Conservation (phyloP, 495 filamentous ascomycete species). For the Hypoxylon rickii region DNA sequence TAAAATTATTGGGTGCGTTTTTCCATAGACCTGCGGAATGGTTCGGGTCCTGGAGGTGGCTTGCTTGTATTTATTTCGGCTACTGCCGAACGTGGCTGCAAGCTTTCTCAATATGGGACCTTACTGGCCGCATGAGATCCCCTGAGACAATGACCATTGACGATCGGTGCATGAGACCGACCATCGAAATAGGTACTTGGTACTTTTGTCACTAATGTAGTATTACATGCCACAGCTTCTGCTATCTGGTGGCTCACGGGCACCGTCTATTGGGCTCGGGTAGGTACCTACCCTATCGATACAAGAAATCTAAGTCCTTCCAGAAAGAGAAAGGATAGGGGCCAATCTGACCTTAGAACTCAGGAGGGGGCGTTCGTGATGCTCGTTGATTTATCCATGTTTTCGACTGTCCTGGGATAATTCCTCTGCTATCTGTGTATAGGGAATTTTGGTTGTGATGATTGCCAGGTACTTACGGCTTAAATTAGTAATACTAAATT, state of each 20-base stretch:
- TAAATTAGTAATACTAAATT: no score
- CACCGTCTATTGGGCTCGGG: slow-evolving; percentile 22
- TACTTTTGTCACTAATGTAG: no score
- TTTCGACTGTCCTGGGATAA: no score
- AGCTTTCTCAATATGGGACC: slow-evolving; percentile 24
- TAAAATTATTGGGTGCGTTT: neutral
- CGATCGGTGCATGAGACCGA: slow-evolving; percentile 2
- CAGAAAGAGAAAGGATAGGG: no score
- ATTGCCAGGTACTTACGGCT: no score
- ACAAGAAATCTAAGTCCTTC: no score
- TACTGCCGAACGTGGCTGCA: slow-evolving; percentile 22
- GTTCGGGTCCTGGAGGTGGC: neutral
- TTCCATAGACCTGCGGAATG: neutral
- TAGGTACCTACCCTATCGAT: slow-evolving; percentile 8
- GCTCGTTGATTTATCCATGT: no score
- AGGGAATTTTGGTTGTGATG: no score
- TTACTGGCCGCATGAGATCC: slow-evolving; percentile 5
- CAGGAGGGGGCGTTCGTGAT: no score
- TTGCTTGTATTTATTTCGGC: slow-evolving; percentile 12
- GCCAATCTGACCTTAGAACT: no score
- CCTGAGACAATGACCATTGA: slow-evolving; percentile 4
- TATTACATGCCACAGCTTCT: neutral
- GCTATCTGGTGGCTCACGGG: slow-evolving; percentile 14
- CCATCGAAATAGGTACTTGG: no score
- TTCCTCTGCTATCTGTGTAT: no score